These are phyloP conservation scores for Umbelopsis isabellina DNA, from an alignment of 192 early-diverging fungal species.

Conservation along the genomic window DNA sequence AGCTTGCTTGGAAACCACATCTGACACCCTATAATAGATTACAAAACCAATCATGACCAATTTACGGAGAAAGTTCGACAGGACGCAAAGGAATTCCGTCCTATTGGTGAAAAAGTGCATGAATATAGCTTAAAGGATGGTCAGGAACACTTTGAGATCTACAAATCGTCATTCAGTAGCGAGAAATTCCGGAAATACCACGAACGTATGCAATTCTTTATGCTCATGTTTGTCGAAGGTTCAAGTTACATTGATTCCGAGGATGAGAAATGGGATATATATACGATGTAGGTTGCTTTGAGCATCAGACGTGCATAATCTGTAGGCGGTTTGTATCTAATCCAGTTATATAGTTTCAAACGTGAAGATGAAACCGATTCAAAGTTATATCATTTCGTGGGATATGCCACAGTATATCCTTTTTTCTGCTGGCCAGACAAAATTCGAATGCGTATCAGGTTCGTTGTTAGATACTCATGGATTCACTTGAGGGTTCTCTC, in stretches of 20 bases:
- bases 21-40: conserved; percentile 24
- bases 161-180: conserved; percentile 70
- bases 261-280: conserved; percentile 84
- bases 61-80: conserved; percentile 65
- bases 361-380: conserved; percentile 44
- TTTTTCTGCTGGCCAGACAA: conserved; percentile 85
- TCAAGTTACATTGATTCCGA: conserved; percentile 81
- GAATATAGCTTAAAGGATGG: conserved; percentile 61
- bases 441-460: conserved; percentile 85
- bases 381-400: conserved; percentile 71
- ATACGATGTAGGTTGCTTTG: conserved; percentile 42
- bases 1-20: background rate
- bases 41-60: conserved; percentile 59
- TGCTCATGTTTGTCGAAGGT: conserved; percentile 89
- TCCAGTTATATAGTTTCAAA: conserved; percentile 52
- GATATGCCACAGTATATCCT: conserved; percentile 83
- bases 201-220: conserved; percentile 75
- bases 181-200: conserved; percentile 78
- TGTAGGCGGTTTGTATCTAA: background rate
- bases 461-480: background rate
- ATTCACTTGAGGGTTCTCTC: background rate
- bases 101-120: conserved; percentile 76
- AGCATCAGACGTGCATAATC: background rate
- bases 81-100: conserved; percentile 70
- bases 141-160: conserved; percentile 65